These are phyloP conservation scores for Lithohypha guttulata DNA, from an alignment of 2,329 filamentous ascomycete species.

Conservation along the genomic window DNA sequence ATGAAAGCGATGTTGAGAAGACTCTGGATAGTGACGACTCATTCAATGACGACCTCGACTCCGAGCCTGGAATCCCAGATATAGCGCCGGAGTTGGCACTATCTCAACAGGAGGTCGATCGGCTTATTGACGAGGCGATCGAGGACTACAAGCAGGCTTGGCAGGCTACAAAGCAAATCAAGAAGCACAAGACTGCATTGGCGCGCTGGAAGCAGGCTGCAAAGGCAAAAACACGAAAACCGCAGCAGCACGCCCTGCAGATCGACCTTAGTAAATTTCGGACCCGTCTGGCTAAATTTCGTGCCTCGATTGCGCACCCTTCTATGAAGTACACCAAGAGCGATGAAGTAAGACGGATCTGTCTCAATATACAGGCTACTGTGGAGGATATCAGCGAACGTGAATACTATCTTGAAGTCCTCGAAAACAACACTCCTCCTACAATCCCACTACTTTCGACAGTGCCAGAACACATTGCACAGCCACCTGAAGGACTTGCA, in stretches of 20 bases:
- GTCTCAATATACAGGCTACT: constrained; percentile 1
- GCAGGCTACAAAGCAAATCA: constrained; percentile 48
- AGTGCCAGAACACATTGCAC: constrained; percentile 5
- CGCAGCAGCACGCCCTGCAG: constrained; percentile 5
- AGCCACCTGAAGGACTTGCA: constrained; percentile 9
- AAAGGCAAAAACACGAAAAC: constrained; percentile 2
- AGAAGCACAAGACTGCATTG: constrained; percentile 46
- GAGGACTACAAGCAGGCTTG: constrained; percentile 43
- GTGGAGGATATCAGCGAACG: constrained; percentile 7
- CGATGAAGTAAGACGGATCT: constrained; percentile 3
- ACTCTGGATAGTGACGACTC: constrained; percentile 46
- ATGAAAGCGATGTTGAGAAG: constrained; percentile 44
- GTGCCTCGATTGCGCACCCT: background rate
- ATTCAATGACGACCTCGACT: constrained; percentile 36
- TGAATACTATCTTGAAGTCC: constrained; percentile 6
- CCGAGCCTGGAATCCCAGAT: constrained; percentile 22
- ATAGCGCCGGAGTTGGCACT: constrained; percentile 26
- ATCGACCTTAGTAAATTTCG: background rate
- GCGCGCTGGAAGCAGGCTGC: constrained; percentile 48
- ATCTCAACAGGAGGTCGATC: constrained; percentile 38
- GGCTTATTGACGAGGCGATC: constrained; percentile 46
- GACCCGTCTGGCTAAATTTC: constrained; percentile 3
- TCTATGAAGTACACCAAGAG: background rate
- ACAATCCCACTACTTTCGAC: background rate
- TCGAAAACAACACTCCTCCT: constrained; percentile 4